Conservation (phyloP, 2,329 filamentous ascomycete species). For the Leptographium wingfieldii region DNA sequence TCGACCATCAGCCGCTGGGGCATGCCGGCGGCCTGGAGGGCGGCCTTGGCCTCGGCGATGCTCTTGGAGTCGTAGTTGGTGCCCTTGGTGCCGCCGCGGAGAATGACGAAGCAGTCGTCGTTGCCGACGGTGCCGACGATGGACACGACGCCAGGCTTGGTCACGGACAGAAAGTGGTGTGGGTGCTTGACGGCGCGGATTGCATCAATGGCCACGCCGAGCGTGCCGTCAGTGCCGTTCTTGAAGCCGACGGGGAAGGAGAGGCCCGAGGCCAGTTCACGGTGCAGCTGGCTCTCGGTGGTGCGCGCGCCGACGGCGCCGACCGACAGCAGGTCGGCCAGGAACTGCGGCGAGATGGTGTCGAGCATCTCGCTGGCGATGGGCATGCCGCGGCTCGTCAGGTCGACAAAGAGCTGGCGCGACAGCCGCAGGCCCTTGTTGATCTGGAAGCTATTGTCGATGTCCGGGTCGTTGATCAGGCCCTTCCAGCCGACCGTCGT, state of each 20-base stretch:
- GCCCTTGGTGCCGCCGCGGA: slow-evolving; percentile 82
- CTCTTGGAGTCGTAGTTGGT: slow-evolving; percentile 86
- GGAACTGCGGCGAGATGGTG: slow-evolving; percentile 93
- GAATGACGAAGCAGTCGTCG: slow-evolving; percentile 92
- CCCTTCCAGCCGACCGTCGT: slow-evolving; percentile 99
- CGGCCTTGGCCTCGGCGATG: slow-evolving; percentile 71
- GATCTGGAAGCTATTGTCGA: slow-evolving; percentile 97
- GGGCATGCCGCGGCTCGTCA: slow-evolving; percentile 87
- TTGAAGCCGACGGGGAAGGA: slow-evolving; percentile 99
- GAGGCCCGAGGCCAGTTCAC: slow-evolving; percentile 83
- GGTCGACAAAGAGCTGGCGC: slow-evolving; percentile 82
- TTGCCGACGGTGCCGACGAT: slow-evolving; percentile 93
- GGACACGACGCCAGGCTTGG: slow-evolving; percentile 87
- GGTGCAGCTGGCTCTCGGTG: slow-evolving; percentile 89
- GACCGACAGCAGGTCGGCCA: slow-evolving; percentile 81
- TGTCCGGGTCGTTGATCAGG: slow-evolving; percentile 95
- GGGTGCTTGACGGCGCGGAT: slow-evolving; percentile 86
- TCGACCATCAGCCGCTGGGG: slow-evolving; percentile 84
- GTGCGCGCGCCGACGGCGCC: slow-evolving; percentile 93
- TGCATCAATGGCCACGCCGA: slow-evolving; percentile 86
- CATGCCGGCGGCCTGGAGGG: slow-evolving; percentile 62
- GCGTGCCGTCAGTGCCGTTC: slow-evolving; percentile 89
- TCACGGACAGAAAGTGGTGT: slow-evolving; percentile 95
- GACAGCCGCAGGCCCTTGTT: slow-evolving; percentile 88
- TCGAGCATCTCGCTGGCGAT: slow-evolving; percentile 97